Evolutionary conservation across 208 protist genomes (phyloP), one percentile per base, ranked within the genome.

Genomic region (Endotrypanum monterogeii): DNA sequence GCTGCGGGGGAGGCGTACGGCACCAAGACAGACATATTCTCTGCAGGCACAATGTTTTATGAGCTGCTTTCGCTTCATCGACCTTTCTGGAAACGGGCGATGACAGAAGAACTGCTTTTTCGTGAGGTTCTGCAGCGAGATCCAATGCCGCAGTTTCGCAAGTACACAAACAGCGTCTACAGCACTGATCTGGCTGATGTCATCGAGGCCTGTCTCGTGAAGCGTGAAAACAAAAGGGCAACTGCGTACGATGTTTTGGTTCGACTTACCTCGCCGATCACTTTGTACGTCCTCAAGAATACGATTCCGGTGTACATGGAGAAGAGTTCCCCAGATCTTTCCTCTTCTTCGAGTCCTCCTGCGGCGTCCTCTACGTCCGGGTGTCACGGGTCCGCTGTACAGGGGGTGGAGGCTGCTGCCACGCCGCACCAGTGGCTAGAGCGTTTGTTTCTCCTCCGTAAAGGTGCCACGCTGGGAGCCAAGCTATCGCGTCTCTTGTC

Each of bases 11-110:
- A 95, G 70, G 50, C 87, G 44, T 99, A 99, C 87, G 97, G 85
- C 67, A 80, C 85, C 41, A 98, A 98, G 74, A 94, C 88, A 9
- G 98, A 99, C 83, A 90, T 98, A 23, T 99, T 98, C 83, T 93
- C 94, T 14, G 84, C 97, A 0, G 95, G 95, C 3, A 86, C 81
- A 14, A 88, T 96, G 73, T 91, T 97, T 57, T 98, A 93, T 73
- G 95, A 98, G 71, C 77, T 98, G 44, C 80, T 92, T 73, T 84
- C 85, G 30, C 79, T 83, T 56, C 66, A 90, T 66, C 69, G 82
- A 6, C 82, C 95, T 8, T 98, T 98, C 73, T 93, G 85, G 86
- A 54, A 57, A 50, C 78, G 78, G 39, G 41, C 60, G 48, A 83
- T 83, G 79, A 92, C 73, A 11, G 86, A 96, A 25, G 41, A 76